A percentile compares a stretch with the other conserved stretches of the same genome.
Conservation (phyloP, 345 rosid species). For the Raphanus sativus region DNA sequence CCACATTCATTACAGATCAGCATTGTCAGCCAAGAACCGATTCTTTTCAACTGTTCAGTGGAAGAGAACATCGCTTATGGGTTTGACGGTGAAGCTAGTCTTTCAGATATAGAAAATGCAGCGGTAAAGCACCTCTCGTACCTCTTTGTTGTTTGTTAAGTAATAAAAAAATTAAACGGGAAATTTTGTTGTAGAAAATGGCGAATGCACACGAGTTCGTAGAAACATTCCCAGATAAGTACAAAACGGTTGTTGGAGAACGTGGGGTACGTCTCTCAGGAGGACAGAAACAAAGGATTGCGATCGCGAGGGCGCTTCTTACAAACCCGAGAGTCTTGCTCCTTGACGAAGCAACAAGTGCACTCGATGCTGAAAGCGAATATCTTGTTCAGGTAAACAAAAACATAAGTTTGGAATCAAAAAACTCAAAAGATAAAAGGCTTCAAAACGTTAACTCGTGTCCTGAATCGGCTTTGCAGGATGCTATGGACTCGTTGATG, state of each 20-base stretch:
- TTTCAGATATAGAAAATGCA: conserved; percentile 58
- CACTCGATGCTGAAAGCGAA: conserved; percentile 93
- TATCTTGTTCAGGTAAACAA: conserved; percentile 77
- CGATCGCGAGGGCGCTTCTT: conserved; percentile 85
- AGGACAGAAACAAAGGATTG: conserved; percentile 91
- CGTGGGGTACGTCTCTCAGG: conserved; percentile 93
- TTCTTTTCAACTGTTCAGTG: conserved; percentile 58
- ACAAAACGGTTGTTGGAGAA: conserved; percentile 77
- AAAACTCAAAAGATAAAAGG: background rate
- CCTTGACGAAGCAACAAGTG: conserved; percentile 96
- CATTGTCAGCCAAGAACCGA: conserved; percentile 97
- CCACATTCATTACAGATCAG: conserved; percentile 53
- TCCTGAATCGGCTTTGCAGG: conserved; percentile 44
- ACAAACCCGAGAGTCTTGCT: conserved; percentile 85
- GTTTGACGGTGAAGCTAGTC: conserved; percentile 57
- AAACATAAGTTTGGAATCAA: background rate
- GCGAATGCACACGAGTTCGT: conserved; percentile 93
- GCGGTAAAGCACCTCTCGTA: conserved; percentile 50
- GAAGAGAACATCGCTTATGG: conserved; percentile 67
- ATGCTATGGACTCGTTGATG: conserved; percentile 97
- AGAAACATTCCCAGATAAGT: conserved; percentile 75
- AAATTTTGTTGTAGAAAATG: conserved; percentile 62
- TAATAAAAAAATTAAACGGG: background rate
- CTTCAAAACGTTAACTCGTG: background rate
- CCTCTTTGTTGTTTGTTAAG: background rate